These are phyloP conservation scores for Coemansia sp. DNA, from an alignment of 192 early-diverging fungal species.

Conservation along the genomic window DNA sequence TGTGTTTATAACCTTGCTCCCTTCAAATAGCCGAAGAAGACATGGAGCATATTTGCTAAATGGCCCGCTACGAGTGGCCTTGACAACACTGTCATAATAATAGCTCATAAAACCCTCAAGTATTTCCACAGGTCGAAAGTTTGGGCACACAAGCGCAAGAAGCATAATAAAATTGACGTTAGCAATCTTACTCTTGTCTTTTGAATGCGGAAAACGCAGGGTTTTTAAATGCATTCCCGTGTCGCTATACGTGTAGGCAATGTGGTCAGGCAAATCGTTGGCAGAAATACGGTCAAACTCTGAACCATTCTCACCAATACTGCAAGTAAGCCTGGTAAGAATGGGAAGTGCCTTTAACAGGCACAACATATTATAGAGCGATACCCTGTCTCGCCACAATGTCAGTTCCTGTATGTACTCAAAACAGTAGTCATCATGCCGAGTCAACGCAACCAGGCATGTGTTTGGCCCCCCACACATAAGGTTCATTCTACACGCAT, in stretches of 20 bases:
- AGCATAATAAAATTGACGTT: not conserved
- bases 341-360: not conserved
- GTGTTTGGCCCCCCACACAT: too few species aligned
- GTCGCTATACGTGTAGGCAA: not conserved
- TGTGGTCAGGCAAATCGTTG: not conserved
- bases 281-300: not conserved
- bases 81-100: not conserved
- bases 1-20: not conserved
- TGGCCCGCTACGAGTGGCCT: not conserved
- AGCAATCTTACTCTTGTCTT: not conserved
- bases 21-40: not conserved
- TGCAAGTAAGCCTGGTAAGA: not conserved
- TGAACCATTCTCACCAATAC: not conserved
- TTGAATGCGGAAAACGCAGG: not conserved
- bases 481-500: too few species aligned
- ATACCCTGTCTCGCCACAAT: not conserved
- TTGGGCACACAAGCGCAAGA: not conserved
- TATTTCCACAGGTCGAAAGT: not conserved
- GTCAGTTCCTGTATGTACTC: not conserved
- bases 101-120: not conserved
- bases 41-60: not conserved
- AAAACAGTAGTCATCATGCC: not conserved
- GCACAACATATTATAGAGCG: not conserved
- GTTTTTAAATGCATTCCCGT: not conserved
- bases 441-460: not conserved